phyloP scores from a whole-genome alignment of 2,329 filamentous ascomycete genomes.

The Xylariales sp. region DNA sequence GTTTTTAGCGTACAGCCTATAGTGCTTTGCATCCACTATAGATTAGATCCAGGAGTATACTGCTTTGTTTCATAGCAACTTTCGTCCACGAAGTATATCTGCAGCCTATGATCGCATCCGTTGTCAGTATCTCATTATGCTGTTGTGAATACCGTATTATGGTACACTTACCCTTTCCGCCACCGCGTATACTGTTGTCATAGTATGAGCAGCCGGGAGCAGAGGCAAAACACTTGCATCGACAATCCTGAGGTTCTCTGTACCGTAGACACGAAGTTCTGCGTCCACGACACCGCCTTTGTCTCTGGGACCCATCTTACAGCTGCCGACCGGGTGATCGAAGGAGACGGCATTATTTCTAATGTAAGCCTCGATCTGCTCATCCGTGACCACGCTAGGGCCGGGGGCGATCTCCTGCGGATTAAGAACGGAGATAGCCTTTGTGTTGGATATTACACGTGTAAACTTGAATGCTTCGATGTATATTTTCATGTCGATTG shows the following conservation, averaged over 20 bases:
- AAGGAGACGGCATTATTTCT: neutral
- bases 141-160: too few relatives aligned
- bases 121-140: too few relatives aligned
- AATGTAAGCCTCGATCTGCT: slow-evolving; percentile 15
- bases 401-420: slow-evolving; percentile 31
- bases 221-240: slow-evolving; percentile 3
- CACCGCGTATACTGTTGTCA: slow-evolving; percentile 5
- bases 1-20: too few relatives aligned
- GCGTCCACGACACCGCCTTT: slow-evolving; percentile 3
- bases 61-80: too few relatives aligned
- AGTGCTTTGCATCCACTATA: too few relatives aligned
- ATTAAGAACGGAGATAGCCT: slow-evolving; percentile 24
- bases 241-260: slow-evolving; percentile 1
- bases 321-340: slow-evolving; percentile 2
- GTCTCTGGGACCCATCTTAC: slow-evolving; percentile 2
- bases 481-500: slow-evolving; percentile 41
- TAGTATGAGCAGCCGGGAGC: slow-evolving; percentile 1
- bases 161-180: slow-evolving; percentile 4
- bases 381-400: slow-evolving; percentile 18
- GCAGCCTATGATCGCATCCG: too few relatives aligned
- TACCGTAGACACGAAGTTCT: slow-evolving; percentile 2
- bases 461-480: slow-evolving; percentile 36
- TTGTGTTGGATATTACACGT: slow-evolving; percentile 23
- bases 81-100: too few relatives aligned
- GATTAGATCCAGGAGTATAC: too few relatives aligned